Evolutionary conservation across 192 early-diverging fungal species (phyloP).

Genomic region (Chytriomyces sp.): DNA sequence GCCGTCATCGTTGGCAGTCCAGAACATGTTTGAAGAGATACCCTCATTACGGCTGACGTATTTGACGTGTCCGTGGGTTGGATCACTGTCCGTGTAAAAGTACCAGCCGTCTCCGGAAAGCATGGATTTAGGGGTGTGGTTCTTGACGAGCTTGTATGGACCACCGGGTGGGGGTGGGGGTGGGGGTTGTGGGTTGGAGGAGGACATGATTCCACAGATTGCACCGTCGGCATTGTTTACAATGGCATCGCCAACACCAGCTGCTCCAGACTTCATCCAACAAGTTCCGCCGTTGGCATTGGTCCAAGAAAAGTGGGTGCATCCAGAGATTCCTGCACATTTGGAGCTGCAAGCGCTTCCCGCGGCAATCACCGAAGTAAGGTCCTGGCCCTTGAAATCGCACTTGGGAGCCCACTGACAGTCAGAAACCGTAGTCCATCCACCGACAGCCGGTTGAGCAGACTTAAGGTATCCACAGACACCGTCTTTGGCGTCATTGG

Average conservation of each 20-base stretch:
- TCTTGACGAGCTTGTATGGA: slow-evolving; percentile 29
- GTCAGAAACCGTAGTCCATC: neutral
- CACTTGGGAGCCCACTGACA: neutral
- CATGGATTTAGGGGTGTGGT: slow-evolving; percentile 29
- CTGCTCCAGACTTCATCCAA: slow-evolving; percentile 19
- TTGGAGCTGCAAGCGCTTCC: neutral
- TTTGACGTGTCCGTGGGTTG: slow-evolving; percentile 43
- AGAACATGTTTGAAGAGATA: neutral
- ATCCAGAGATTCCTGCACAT: slow-evolving; percentile 9
- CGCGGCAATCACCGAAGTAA: neutral
- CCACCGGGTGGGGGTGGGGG: neutral
- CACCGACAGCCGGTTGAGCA: neutral
- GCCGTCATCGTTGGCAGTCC: neutral
- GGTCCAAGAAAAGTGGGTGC: slow-evolving; percentile 30
- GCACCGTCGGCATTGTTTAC: neutral
- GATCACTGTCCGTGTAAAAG: slow-evolving; percentile 43
- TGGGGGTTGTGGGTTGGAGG: neutral
- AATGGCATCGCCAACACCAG: neutral
- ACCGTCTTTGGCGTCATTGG: neutral
- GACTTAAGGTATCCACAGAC: neutral
- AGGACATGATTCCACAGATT: neutral
- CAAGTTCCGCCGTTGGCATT: slow-evolving; percentile 31
- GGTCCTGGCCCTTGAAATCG: neutral
- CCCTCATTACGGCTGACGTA: slow-evolving; percentile 11
- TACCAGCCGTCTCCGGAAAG: slow-evolving; percentile 41